Evolutionary conservation across 306 rosid genomes (phyloP), one percentile per base, ranked within the genome.

Genomic region (Pyrus pyrifolia): DNA sequence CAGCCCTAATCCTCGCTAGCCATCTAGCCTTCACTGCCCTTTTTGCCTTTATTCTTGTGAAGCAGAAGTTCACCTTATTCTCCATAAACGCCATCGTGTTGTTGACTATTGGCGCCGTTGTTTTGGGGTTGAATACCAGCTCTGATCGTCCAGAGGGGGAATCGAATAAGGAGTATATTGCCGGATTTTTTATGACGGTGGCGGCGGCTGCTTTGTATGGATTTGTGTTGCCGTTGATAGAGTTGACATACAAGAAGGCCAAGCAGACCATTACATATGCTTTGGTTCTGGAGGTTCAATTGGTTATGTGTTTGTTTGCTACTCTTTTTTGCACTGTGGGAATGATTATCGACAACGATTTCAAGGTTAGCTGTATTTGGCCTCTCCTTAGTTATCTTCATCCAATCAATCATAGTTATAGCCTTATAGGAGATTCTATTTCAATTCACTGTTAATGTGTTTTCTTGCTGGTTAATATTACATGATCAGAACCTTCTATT

Each of bases 251-350:
- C 33, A 78, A 70, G 62, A 89, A 85, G 85, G 80, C 86, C 59
- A 87, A 73, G 79, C 99, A 88, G 68, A 15, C 12, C 18, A 18
- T 95, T 0, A 92, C 92, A 2, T 95, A 89, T 70, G 65, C 89
- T 11, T 44, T 92, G 29, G 93, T 95, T n/a, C 46, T 95, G 90
- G 97, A 95, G 91, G 79, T 88, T 85, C 99, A 95, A 86, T 19
- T 87, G 49, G 91, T 92, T 21, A 83, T 92, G 82, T 74, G 87
- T 62, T 60, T 91, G 69, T 88, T 82, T 67, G 99, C 97, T 22
- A 89, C 97, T 7, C 19, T 88, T 6, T 79, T 95, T 51, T 92
- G 97, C 79, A 58, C 79, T 2, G 27, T 91, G 11, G 99, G 99
- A 14, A 92, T 95, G 99, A 22, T 92, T 1, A 78, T 89, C 68